Conservation (phyloP, 495 filamentous ascomycete species). For the Bacidia rubella region DNA sequence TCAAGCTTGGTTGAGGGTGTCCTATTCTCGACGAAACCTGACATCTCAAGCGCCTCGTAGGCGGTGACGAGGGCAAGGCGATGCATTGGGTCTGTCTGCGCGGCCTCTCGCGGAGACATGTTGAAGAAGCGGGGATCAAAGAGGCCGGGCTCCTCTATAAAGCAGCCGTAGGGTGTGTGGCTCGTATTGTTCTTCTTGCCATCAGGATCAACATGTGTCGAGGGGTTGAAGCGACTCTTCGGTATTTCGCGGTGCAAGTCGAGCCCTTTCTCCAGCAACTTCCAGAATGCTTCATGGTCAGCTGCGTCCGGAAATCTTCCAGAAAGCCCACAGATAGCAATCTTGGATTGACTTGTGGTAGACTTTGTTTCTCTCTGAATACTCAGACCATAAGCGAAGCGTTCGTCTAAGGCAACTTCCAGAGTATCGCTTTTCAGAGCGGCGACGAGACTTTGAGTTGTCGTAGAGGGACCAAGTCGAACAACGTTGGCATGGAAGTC, state of each 20-base stretch:
- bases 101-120: conserved; percentile 25
- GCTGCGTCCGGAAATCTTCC: conserved; percentile 58
- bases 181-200: conserved; percentile 27
- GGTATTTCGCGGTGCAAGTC: conserved; percentile 40
- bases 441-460: not conserved
- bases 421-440: not conserved
- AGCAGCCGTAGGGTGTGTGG: conserved; percentile 27
- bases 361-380: not conserved
- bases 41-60: conserved; percentile 69
- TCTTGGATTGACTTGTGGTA: conserved; percentile 19
- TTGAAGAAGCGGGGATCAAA: conserved; percentile 29
- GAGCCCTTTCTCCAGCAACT: conserved; percentile 52
- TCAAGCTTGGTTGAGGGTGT: conserved; percentile 69
- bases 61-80: conserved; percentile 57
- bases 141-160: conserved; percentile 25
- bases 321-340: conserved; percentile 65
- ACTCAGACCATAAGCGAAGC: not conserved
- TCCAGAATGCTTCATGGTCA: conserved; percentile 53
- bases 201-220: conserved; percentile 29
- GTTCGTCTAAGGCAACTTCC: not conserved
- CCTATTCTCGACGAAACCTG: conserved; percentile 63
- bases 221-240: conserved; percentile 29
- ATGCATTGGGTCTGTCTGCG: conserved; percentile 78
- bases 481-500: not conserved
- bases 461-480: not conserved